Conservation (phyloP, 768 basidiomycete species). For the Lactarius psammicola region DNA sequence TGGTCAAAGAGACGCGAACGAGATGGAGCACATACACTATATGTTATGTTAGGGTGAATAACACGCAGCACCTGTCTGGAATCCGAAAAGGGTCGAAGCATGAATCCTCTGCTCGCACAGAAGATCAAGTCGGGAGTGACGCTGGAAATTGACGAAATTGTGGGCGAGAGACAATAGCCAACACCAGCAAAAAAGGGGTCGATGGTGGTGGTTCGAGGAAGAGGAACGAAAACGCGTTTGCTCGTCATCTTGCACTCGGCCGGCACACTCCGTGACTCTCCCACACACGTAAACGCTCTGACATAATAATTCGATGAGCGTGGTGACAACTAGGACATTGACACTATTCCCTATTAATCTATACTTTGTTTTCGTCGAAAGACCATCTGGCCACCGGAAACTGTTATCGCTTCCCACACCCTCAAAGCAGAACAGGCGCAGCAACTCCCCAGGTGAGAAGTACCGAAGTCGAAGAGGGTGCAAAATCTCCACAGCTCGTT, state of each 20-base stretch:
- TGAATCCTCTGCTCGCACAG: slow-evolving; percentile 82
- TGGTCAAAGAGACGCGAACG: slow-evolving; percentile 44
- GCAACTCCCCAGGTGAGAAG: slow-evolving; percentile 69
- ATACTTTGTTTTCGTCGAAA: slow-evolving; percentile 70
- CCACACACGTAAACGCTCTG: not conserved
- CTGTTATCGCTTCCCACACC: slow-evolving; percentile 23
- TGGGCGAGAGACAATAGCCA: slow-evolving; percentile 42
- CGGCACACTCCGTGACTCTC: slow-evolving; percentile 18
- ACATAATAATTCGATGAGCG: slow-evolving; percentile 58
- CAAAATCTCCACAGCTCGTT: slow-evolving; percentile 52
- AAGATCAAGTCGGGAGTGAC: slow-evolving; percentile 47
- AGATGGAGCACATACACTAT: slow-evolving; percentile 44
- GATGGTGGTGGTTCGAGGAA: slow-evolving; percentile 21
- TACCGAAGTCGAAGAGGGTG: slow-evolving; percentile 65
- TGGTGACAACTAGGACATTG: slow-evolving; percentile 68
- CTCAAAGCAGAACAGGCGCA: slow-evolving; percentile 64
- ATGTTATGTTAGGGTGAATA: slow-evolving; percentile 38
- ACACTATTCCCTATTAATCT: slow-evolving; percentile 80
- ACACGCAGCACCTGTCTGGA: slow-evolving; percentile 63
- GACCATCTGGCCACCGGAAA: slow-evolving; percentile 62
- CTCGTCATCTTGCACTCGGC: not conserved
- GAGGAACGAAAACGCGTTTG: not conserved
- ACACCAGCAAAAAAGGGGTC: slow-evolving; percentile 12
- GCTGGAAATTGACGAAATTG: slow-evolving; percentile 60
- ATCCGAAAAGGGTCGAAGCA: slow-evolving; percentile 87